phyloP scores from a whole-genome alignment of 306 rosid genomes.

The Begonia masoniana region DNA sequence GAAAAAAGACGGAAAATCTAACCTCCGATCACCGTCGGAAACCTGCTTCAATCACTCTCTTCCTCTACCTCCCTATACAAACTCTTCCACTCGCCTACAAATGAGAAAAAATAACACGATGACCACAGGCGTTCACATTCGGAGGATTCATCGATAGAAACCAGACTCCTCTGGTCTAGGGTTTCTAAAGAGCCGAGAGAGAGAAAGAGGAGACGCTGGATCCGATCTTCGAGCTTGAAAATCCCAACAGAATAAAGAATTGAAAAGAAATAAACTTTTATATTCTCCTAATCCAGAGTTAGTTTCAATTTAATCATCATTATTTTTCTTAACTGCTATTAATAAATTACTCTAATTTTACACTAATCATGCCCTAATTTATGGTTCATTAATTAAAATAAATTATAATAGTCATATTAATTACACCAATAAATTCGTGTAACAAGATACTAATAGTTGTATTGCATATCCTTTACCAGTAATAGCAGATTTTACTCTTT shows the following conservation, averaged over 20 bases:
- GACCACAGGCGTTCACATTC: constrained; percentile 2
- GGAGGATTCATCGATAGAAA: background rate
- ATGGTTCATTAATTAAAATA: too few relatives aligned
- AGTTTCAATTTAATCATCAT: too few relatives aligned
- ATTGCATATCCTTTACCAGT: too few relatives aligned
- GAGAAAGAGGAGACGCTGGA: constrained; percentile 12
- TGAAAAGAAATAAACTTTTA: constrained; percentile 4
- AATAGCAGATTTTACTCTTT: too few relatives aligned
- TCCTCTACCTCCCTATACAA: constrained; percentile 1
- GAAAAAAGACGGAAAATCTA: background rate
- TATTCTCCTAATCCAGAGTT: background rate
- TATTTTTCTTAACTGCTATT: too few relatives aligned
- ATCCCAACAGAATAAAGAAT: constrained; percentile 23
- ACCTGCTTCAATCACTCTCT: constrained; percentile 10
- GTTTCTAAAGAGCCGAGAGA: background rate
- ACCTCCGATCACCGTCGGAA: constrained; percentile 9
- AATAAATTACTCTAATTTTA: too few relatives aligned
- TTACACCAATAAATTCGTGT: too few relatives aligned
- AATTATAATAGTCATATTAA: too few relatives aligned
- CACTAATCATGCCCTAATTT: too few relatives aligned
- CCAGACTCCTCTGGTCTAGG: background rate
- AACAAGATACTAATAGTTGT: too few relatives aligned
- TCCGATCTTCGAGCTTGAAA: constrained; percentile 37
- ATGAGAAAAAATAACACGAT: background rate
- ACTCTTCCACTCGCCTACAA: constrained; percentile 2